phyloP scores from a whole-genome alignment of 2,329 filamentous ascomycete genomes.

The Sphaerostilbella broomeana region DNA sequence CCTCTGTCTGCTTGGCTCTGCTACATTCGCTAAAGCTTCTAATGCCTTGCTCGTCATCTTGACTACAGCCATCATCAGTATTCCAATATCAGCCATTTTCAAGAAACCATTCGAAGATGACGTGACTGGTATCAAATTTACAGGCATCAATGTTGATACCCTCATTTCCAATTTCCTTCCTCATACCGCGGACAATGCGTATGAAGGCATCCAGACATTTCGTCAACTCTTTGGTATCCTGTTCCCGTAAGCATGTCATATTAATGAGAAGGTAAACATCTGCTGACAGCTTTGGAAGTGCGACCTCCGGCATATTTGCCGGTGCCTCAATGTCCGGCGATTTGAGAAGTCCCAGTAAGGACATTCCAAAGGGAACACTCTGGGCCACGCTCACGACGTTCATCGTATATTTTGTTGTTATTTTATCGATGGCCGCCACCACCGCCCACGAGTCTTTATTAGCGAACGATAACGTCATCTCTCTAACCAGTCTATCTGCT shows the following conservation, averaged over 20 bases:
- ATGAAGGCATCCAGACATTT: conserved; percentile 61
- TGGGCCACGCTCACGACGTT: conserved; percentile 73
- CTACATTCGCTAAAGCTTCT: conserved; percentile 73
- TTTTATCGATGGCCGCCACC: conserved; percentile 70
- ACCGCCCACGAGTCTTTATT: conserved; percentile 69
- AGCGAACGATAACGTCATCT: conserved; percentile 70
- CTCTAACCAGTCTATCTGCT: conserved; percentile 71
- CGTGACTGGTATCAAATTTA: conserved; percentile 63
- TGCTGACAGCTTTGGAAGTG: conserved; percentile 22
- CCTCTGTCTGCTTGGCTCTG: conserved; percentile 73
- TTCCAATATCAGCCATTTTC: conserved; percentile 69
- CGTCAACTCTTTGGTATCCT: conserved; percentile 80
- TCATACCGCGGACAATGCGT: conserved; percentile 55
- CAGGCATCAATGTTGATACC: conserved; percentile 65
- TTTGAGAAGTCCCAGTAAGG: conserved; percentile 71
- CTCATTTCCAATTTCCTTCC: conserved; percentile 70
- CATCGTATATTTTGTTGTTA: conserved; percentile 66
- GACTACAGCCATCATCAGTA: conserved; percentile 68
- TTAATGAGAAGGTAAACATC: conserved; percentile 14
- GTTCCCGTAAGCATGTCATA: conserved; percentile 51
- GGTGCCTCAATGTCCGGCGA: conserved; percentile 91
- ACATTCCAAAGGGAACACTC: conserved; percentile 78
- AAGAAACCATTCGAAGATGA: conserved; percentile 60
- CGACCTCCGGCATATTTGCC: conserved; percentile 52
- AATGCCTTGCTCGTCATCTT: conserved; percentile 68